Conservation (phyloP, 805 yeast species). For the Wickerhamomyces xylosicus region DNA sequence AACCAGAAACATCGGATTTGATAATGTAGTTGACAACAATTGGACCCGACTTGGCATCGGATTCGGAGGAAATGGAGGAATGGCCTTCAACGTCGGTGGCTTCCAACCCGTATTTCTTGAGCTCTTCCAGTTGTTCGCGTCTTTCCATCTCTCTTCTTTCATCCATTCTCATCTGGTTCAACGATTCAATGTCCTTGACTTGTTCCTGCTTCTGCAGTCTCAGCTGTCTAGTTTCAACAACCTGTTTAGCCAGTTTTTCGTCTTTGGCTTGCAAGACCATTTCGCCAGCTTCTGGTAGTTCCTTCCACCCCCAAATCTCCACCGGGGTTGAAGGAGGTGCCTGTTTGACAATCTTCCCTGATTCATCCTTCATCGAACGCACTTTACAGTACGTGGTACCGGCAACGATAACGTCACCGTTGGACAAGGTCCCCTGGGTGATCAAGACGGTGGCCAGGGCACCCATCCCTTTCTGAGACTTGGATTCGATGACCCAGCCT, state of each 20-base stretch:
- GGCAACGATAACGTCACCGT: conserved; percentile 70
- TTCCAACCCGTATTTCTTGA: conserved; percentile 53
- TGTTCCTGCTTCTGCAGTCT: conserved; percentile 50
- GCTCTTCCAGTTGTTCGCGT: conserved; percentile 43
- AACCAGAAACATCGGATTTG: conserved; percentile 90
- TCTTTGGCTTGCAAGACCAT: conserved; percentile 63
- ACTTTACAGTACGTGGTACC: conserved; percentile 85
- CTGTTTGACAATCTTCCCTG: conserved; percentile 45
- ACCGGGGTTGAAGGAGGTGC: conserved; percentile 90
- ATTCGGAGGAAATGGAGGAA: no score
- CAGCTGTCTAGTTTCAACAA: conserved; percentile 52
- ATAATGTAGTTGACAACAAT: conserved; percentile 50
- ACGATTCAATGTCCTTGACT: conserved; percentile 51
- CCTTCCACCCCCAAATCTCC: conserved; percentile 91
- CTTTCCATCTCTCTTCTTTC: conserved; percentile 41
- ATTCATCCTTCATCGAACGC: conserved; percentile 64
- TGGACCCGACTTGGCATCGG: conserved; percentile 11
- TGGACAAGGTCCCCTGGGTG: conserved; percentile 62
- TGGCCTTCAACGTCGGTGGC: conserved; percentile 19
- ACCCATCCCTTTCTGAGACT: conserved; percentile 74
- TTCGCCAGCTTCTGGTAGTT: conserved; percentile 86
- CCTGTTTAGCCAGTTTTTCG: conserved; percentile 71
- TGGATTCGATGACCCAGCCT: conserved; percentile 87
- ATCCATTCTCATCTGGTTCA: conserved; percentile 57
- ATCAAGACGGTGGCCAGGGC: conserved; percentile 78